phyloP scores from a whole-genome alignment of 2,329 filamentous ascomycete genomes.

The Sporothrix luriei region DNA sequence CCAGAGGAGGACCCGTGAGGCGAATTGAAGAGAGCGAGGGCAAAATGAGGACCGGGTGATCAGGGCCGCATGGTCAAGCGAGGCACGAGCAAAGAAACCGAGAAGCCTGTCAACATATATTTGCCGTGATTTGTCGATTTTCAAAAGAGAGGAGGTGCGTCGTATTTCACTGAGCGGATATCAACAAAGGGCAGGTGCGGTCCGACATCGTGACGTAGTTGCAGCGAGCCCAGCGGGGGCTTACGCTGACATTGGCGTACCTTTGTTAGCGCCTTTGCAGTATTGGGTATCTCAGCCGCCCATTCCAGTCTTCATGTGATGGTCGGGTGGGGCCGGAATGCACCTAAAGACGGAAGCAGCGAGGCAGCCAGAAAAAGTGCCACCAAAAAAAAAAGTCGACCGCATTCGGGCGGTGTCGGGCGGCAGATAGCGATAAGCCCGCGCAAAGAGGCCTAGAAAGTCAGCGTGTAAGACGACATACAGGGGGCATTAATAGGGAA shows the following conservation, averaged over 20 bases:
- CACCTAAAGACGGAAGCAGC: slow-evolving; percentile 9
- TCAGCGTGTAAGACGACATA: not conserved
- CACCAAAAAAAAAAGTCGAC: not conserved
- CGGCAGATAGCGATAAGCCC: slow-evolving; percentile 29
- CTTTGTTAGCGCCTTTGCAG: slow-evolving; percentile 15
- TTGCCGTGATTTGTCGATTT: no score
- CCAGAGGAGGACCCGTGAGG: not conserved
- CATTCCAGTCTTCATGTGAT: not conserved
- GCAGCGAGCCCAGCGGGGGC: slow-evolving; percentile 19
- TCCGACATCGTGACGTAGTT: slow-evolving; percentile 30
- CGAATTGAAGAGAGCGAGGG: not conserved
- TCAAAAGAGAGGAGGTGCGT: no score
- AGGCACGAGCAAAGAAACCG: not conserved
- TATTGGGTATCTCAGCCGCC: not conserved
- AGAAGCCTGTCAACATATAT: not conserved
- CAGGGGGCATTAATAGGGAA: slow-evolving; percentile 12
- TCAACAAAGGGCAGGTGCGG: slow-evolving; percentile 22
- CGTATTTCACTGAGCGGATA: no score
- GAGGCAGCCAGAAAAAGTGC: not conserved
- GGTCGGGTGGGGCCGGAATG: slow-evolving; percentile 28
- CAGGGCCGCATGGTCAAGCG: not conserved
- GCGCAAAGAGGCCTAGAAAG: not conserved
- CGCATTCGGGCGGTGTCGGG: slow-evolving; percentile 28
- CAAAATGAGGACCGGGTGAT: not conserved
- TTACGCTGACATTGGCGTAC: slow-evolving; percentile 16